Evolutionary conservation across 768 basidiomycete genomes (phyloP), one percentile per base, ranked within the genome.

Genomic region (Coprinopsis marcescibilis): DNA sequence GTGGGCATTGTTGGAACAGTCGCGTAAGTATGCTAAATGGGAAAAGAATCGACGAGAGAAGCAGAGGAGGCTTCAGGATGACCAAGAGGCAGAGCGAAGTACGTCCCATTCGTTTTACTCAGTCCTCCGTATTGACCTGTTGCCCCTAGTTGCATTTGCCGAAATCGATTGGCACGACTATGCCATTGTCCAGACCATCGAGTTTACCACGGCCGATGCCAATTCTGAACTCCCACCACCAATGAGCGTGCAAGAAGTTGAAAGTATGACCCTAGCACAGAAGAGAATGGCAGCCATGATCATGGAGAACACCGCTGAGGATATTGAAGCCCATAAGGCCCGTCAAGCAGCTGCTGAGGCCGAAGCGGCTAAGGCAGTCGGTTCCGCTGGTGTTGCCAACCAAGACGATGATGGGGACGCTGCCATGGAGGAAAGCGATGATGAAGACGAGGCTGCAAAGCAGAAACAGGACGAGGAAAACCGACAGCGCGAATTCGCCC

Each of bases 91-190:
- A 46, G 92, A 96, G 59, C 75, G 83, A 68, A 76, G 90, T 81
- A 60, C 57, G 89, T 49, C 26, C n/a, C n/a, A n/a, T 45, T 24
- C 17, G 17, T 49, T 20, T 40, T 26, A 45, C 55, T 53, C 24
- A 29, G 41, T 17, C 33, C 12, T 26, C 34, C 38, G 14, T n/a
- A 27, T 42, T 27, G 27, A 13, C 8, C 33, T 52, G 17, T 30
- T 49, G 34, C 42, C 32, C 48, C 43, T 4, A 86, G 89, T 82
- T 65, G 95, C 94, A 3, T 94, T 96, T 59, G 90, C 92, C 35
- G 90, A 94, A 61, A 97, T 99, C 56, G 96, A 99, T 61, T 99
- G 96, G 96, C 92, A 99, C 59, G 96, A 98, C 61, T 98, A 96
- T 67, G 91, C 93, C 32, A 90, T 96, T 46, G 96, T 97, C 4